These are phyloP conservation scores for Lecanosticta acicola DNA, from an alignment of 2,329 filamentous ascomycete species.

Conservation along the genomic window DNA sequence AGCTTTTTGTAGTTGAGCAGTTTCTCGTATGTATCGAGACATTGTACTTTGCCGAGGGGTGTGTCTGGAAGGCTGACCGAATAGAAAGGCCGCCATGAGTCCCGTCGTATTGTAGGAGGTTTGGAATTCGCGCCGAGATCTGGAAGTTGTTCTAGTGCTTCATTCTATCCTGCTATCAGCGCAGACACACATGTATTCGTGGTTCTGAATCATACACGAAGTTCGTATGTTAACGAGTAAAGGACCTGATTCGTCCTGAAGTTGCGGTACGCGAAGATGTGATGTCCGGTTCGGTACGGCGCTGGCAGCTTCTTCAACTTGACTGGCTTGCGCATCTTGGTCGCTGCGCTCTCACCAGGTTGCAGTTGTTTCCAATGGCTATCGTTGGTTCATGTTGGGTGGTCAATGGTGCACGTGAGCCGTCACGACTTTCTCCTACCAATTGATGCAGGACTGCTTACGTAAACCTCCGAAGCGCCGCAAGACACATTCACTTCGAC, in stretches of 20 bases:
- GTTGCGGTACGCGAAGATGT: conserved; percentile 60
- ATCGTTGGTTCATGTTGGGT: background rate
- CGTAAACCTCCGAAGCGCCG: too few relatives aligned
- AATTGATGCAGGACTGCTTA: too few relatives aligned
- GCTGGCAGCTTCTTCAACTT: background rate
- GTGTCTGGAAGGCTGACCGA: conserved; percentile 51
- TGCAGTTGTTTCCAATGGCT: background rate
- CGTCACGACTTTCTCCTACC: background rate
- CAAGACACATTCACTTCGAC: too few relatives aligned
- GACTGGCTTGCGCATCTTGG: background rate
- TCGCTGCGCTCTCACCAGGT: background rate
- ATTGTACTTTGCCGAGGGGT: conserved; percentile 33
- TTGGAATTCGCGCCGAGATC: conserved; percentile 61
- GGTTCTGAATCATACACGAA: conserved; percentile 45
- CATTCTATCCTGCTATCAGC: background rate
- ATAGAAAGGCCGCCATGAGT: conserved; percentile 58
- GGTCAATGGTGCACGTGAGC: background rate
- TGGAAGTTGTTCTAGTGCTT: conserved; percentile 52
- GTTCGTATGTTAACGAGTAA: conserved; percentile 53
- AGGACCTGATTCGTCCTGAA: conserved; percentile 59
- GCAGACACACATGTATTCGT: background rate
- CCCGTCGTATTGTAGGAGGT: conserved; percentile 53
- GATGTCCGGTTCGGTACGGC: conserved; percentile 39
- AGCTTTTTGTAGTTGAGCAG: conserved; percentile 56
- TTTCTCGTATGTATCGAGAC: conserved; percentile 52